These are phyloP conservation scores for Beauveria caledonica DNA, from an alignment of 2,329 filamentous ascomycete species.

Conservation along the genomic window DNA sequence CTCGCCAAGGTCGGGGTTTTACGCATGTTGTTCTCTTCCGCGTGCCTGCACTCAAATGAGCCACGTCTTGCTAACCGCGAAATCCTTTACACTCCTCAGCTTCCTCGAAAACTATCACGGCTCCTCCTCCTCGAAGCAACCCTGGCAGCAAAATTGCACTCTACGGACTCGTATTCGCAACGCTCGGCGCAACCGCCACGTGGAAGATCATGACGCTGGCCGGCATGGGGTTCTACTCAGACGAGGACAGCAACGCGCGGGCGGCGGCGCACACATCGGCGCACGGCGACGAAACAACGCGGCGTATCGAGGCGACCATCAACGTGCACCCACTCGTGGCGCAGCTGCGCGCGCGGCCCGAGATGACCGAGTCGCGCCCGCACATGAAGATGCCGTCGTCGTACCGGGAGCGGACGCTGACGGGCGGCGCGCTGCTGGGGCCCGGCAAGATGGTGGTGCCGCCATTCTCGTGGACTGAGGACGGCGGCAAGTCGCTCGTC, in stretches of 20 bases:
- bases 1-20: not conserved
- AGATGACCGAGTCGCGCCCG: conserved; percentile 69
- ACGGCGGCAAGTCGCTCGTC: conserved; percentile 59
- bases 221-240: conserved; percentile 36
- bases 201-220: conserved; percentile 28
- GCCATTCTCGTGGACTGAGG: conserved; percentile 68
- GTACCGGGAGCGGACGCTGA: conserved; percentile 68
- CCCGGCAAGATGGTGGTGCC: conserved; percentile 71
- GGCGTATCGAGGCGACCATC: conserved; percentile 64
- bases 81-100: not conserved
- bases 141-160: conserved; percentile 20
- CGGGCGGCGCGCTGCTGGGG: conserved; percentile 69
- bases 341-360: conserved; percentile 57
- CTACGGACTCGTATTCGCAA: conserved; percentile 23
- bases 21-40: not conserved
- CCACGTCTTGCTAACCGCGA: not conserved
- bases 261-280: conserved; percentile 41
- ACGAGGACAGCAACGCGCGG: conserved; percentile 63
- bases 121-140: conserved; percentile 6
- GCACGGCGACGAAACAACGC: conserved; percentile 38
- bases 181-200: conserved; percentile 25
- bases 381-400: conserved; percentile 75
- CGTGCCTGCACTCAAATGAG: not conserved
- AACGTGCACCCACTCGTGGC: conserved; percentile 64
- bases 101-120: not conserved